Evolutionary conservation across 169 alveolate species (phyloP).

Genomic region (Plasmodium relictum): DNA sequence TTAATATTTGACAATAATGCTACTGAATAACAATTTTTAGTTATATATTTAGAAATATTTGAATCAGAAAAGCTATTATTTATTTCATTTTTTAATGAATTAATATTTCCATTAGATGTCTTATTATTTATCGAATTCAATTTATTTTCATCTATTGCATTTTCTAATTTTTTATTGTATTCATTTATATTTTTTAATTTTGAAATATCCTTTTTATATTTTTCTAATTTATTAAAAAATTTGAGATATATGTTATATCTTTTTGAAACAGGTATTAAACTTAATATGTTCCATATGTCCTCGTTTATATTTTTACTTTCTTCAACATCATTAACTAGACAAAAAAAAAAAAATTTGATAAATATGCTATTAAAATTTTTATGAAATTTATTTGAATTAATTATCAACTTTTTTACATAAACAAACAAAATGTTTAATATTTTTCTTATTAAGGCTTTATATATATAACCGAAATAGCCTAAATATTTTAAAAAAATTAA

Average conservation of each 20-base stretch:
- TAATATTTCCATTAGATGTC: neutral
- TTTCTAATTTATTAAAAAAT: slow-evolving; percentile 26
- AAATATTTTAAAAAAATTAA: slow-evolving; percentile 15
- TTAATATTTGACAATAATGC: slow-evolving; percentile 9
- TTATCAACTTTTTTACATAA: slow-evolving; percentile 17
- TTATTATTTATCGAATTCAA: neutral
- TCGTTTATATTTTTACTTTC: neutral
- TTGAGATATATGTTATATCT: slow-evolving; percentile 46
- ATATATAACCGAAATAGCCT: slow-evolving; percentile 37
- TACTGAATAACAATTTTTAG: neutral
- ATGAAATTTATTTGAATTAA: neutral
- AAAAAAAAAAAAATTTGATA: slow-evolving; percentile 18
- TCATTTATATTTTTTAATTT: neutral
- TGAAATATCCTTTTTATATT: slow-evolving; percentile 10
- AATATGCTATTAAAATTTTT: slow-evolving; percentile 27
- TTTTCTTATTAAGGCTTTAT: slow-evolving; percentile 16
- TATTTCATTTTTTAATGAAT: neutral
- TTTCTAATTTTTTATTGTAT: neutral
- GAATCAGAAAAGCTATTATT: neutral
- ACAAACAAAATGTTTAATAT: neutral
- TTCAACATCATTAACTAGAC: slow-evolving; percentile 19
- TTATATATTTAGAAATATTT: neutral
- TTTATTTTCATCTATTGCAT: neutral
- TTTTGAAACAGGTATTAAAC: slow-evolving; percentile 32
- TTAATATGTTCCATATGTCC: slow-evolving; percentile 32